Percentiles rank a stretch among this genome's conserved stretches.
phyloP scores from a whole-genome alignment of 768 basidiomycete species.

The Macrolepiota fuliginosa region DNA sequence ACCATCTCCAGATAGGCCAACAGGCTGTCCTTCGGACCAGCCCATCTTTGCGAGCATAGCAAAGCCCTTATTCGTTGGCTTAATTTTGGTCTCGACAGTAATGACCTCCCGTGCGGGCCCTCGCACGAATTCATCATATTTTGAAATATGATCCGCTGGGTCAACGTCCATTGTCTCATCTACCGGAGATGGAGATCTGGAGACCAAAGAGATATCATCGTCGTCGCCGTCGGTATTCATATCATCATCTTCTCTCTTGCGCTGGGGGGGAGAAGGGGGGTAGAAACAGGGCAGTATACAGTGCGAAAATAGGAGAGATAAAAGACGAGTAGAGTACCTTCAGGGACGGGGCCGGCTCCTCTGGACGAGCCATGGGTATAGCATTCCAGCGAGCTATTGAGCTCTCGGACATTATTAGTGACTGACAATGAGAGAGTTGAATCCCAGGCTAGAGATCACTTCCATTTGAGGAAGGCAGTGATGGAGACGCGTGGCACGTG shows the following conservation, averaged over 20 bases:
- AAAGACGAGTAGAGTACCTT: slow-evolving; percentile 72
- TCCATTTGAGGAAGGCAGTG: not conserved
- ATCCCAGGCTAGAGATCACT: not conserved
- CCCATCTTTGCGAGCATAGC: slow-evolving; percentile 78
- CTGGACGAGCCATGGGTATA: slow-evolving; percentile 44
- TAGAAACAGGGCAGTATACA: slow-evolving; percentile 52
- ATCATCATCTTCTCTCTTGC: slow-evolving; percentile 55
- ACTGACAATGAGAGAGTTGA: not conserved
- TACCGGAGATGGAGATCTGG: slow-evolving; percentile 73
- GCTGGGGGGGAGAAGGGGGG: slow-evolving; percentile 55
- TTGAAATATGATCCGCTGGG: slow-evolving; percentile 34
- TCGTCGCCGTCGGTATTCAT: slow-evolving; percentile 53
- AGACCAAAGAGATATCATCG: slow-evolving; percentile 70
- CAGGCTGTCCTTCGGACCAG: slow-evolving; percentile 76
- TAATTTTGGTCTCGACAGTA: slow-evolving; percentile 81
- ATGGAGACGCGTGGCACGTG: slow-evolving; percentile 21
- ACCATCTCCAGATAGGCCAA: slow-evolving; percentile 80
- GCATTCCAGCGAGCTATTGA: slow-evolving; percentile 73
- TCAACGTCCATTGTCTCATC: slow-evolving; percentile 52
- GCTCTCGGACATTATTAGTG: slow-evolving; percentile 53
- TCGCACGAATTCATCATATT: slow-evolving; percentile 65
- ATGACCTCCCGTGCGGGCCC: slow-evolving; percentile 59
- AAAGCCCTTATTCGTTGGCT: slow-evolving; percentile 78
- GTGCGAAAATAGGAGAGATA: slow-evolving; percentile 35
- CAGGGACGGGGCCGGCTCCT: slow-evolving; percentile 25